Evolutionary conservation across 257 asterid genomes (phyloP), one percentile per base, ranked within the genome.

Genomic region (Forsythia suspensa): DNA sequence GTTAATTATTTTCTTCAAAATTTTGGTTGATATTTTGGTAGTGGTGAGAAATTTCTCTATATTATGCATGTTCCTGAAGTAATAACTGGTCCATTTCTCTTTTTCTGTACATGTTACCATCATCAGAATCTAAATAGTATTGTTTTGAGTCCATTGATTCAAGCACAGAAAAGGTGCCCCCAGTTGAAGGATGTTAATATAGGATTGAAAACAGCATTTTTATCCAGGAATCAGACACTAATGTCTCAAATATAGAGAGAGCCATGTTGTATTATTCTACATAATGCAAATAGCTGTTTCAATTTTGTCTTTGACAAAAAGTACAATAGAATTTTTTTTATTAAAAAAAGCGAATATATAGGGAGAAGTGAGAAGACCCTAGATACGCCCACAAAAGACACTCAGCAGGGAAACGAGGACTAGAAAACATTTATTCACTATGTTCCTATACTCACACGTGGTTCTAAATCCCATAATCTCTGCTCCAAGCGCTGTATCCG

Each of bases 401-500:
- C 36, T 59, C 5, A 80, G 79, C 39, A 4, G 61, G 66, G 37
- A 7, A 38, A 18, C 11, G 70, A 71, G 40, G 44, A 74, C 70
- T 71, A 69, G 5, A 81, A 72, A 39, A 46, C 24, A 74, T 55
- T 75, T 79, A 82, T 88, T 82, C 85, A 79, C 87, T 80, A 76
- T 82, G 84, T 76, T 81, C 71, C 72, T 86, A 79, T 85, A 91
- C 98, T 86, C 90, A 95, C 99, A 80, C 91, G 92, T 76, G 99
- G 99, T 86, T 94, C 98, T 86, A 94, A 83, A 82, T 86, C 94
- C 99, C 91, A 90, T 78, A 96, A 79, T 80, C 91, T 86, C 63
- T 73, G 91, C 81, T 96, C 99, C 87, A 94, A 78, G 75, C 97
- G 90, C 68, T 91, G 98, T 80, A 91, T 92, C 70, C 99, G 88